Base-by-base conservation (phyloP, 306 rosid genomes). In the Parietaria judaica region DNA sequence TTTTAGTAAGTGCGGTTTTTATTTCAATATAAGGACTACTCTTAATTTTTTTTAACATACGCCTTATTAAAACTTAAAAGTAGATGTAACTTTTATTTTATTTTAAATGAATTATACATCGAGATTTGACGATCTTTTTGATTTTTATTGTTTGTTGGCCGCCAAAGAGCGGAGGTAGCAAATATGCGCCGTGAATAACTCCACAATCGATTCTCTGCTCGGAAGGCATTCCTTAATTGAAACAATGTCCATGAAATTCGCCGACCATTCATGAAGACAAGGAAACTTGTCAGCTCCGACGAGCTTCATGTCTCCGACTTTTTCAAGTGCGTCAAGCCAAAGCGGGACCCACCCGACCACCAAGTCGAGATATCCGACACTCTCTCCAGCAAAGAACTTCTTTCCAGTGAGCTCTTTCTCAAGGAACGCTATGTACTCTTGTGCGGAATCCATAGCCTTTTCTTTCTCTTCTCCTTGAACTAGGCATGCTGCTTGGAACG, bases 391-490 rank as follows among this genome's bases (percentile, higher is more conserved):
- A 14, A 68, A 68, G 14, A 17, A 78, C 64, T 69, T 75, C 17
- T 85, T 78, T 75, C 86, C 94, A 60, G 78, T 38, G 37, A 85
- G 66, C 47, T 64, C 74, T 52, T 75, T 63, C 75, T 82, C 94
- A 49, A 82, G 67, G 61, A 65, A 17, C 49, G 64, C 58, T 6
- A 85, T 50, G 39, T 52, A 73, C 68, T 80, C 82, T 17, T 55
- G 12, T 49, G 76, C 80, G 63, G 68, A 50, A 8, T 76, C 80
- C 48, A 62, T 14, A 39, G 86, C 84, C 71, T 79, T 78, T 12
- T 0, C 68, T 64, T 85, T 73, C 50, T 60, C 78, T 64, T 83
- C 78, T 36, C 83, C 80, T 70, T 80, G 58, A 6, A 70, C 79
- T 7, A 56, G 52, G 5, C 62, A 45, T 23, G 31, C 31, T 38